Evolutionary conservation across 768 basidiomycete genomes (phyloP).

Genomic region (Mrakia gelida): DNA sequence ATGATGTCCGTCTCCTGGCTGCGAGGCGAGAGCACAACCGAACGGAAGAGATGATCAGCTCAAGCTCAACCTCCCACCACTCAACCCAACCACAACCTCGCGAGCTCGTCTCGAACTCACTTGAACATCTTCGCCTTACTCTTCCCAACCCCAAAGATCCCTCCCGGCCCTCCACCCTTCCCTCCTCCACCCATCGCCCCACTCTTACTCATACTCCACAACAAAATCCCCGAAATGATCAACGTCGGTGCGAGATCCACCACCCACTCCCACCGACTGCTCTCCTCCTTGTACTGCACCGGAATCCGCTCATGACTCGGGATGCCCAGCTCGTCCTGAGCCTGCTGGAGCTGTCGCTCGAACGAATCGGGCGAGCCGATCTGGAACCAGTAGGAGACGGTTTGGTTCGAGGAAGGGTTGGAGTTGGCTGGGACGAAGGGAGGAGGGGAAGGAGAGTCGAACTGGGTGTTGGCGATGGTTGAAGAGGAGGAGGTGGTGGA

Average conservation of each 20-base stretch:
- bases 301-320: constrained; percentile 90
- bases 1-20: constrained; percentile 80
- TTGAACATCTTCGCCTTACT: constrained; percentile 92
- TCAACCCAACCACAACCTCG: neutral
- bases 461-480: constrained; percentile 35
- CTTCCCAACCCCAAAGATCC: constrained; percentile 96
- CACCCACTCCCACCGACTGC: constrained; percentile 72
- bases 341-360: constrained; percentile 89
- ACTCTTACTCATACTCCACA: constrained; percentile 57
- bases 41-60: neutral
- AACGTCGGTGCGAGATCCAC: constrained; percentile 94
- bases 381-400: constrained; percentile 71
- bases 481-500: constrained; percentile 27
- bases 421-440: constrained; percentile 48
- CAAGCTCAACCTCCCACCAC: neutral
- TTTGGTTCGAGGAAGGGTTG: neutral
- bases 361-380: constrained; percentile 97
- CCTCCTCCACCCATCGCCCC: constrained; percentile 47
- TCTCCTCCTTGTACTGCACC: constrained; percentile 93
- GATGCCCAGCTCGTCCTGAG: constrained; percentile 86
- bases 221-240: constrained; percentile 80
- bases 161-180: constrained; percentile 64
- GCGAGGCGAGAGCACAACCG: neutral
- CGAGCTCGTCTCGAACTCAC: constrained; percentile 11
- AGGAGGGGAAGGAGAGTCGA: constrained; percentile 38